Percentiles rank a stretch among this genome's conserved stretches.
phyloP scores from a whole-genome alignment of 2,329 filamentous ascomycete genomes.

The Chaetomium sp. region DNA sequence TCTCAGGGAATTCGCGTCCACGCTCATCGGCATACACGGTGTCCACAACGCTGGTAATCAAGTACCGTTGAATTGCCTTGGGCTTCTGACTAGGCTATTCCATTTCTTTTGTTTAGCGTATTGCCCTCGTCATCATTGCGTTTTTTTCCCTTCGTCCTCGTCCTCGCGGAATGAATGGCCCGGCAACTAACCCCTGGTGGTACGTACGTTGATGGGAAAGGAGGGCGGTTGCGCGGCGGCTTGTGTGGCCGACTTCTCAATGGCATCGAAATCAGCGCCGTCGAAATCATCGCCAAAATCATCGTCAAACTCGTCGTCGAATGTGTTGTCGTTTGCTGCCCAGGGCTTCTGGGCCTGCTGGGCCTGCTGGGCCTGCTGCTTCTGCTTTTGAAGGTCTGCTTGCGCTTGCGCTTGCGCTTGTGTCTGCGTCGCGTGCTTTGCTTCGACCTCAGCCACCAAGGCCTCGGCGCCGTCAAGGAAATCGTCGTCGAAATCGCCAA shows the following conservation, averaged over 20 bases:
- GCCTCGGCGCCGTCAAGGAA: constrained; percentile 44
- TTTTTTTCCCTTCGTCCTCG: too few species aligned
- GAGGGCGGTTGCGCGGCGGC: constrained; percentile 36
- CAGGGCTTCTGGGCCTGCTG: constrained; percentile 33
- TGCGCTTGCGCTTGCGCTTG: too few species aligned
- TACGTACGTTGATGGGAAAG: constrained; percentile 48
- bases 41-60: constrained; percentile 67
- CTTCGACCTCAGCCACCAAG: constrained; percentile 33
- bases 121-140: constrained; percentile 17
- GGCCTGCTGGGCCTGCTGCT: too few species aligned
- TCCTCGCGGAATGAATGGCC: too few species aligned
- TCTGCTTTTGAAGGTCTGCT: constrained; percentile 1
- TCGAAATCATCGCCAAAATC: constrained; percentile 69
- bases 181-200: constrained; percentile 13
- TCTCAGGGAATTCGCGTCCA: constrained; percentile 58
- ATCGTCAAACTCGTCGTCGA: constrained; percentile 65
- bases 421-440: constrained; percentile 20
- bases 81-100: constrained; percentile 58
- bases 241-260: constrained; percentile 67
- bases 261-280: constrained; percentile 68
- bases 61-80: constrained; percentile 78
- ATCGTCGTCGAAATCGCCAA: constrained; percentile 61
- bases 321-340: constrained; percentile 35
- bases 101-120: constrained; percentile 56
- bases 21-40: constrained; percentile 59